Evolutionary conservation across 768 basidiomycete species (phyloP).

Genomic region (Rhodotorula taiwanensis): DNA sequence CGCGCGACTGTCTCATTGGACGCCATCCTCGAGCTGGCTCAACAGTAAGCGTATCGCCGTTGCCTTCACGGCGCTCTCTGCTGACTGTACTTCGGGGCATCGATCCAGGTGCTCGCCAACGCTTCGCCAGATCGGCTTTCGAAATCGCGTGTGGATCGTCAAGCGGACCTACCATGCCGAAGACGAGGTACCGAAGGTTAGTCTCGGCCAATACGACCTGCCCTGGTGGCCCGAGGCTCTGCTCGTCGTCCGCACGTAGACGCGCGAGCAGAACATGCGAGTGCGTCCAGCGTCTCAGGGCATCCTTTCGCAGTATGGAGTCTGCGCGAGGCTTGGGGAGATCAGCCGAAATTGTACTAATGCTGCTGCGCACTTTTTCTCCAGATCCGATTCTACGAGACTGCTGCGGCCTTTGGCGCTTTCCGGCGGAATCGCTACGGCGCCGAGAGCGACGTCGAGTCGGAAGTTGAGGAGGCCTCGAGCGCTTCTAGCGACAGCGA

Average conservation of each 20-base stretch:
- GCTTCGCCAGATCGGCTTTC: constrained; percentile 28
- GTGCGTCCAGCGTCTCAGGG: too few relatives aligned
- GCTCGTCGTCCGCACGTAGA: constrained; percentile 21
- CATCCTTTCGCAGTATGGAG: too few relatives aligned
- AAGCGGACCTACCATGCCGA: not conserved
- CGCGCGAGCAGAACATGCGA: not conserved
- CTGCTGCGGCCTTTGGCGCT: constrained; percentile 30
- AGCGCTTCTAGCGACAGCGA: too few relatives aligned
- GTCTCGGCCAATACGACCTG: constrained; percentile 25
- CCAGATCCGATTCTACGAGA: constrained; percentile 25
- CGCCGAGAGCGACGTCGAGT: constrained; percentile 21
- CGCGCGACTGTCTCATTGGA: constrained; percentile 11
- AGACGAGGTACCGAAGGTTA: constrained; percentile 10
- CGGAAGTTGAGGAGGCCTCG: constrained; percentile 9
- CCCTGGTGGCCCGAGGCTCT: constrained; percentile 32
- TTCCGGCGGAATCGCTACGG: constrained; percentile 26
- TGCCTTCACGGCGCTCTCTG: not conserved
- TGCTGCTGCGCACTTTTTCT: too few relatives aligned
- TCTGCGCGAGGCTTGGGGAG: too few relatives aligned
- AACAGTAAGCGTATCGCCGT: constrained; percentile 2
- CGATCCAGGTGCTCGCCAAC: constrained; percentile 15
- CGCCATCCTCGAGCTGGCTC: constrained; percentile 9
- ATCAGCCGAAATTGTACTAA: too few relatives aligned
- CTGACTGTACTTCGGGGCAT: not conserved
- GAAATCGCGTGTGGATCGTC: constrained; percentile 33